Percentiles rank a stretch among this genome's conserved stretches.
These are phyloP conservation scores for Scheffersomyces lignicola DNA, from an alignment of 1,139 yeast species.

Conservation along the genomic window DNA sequence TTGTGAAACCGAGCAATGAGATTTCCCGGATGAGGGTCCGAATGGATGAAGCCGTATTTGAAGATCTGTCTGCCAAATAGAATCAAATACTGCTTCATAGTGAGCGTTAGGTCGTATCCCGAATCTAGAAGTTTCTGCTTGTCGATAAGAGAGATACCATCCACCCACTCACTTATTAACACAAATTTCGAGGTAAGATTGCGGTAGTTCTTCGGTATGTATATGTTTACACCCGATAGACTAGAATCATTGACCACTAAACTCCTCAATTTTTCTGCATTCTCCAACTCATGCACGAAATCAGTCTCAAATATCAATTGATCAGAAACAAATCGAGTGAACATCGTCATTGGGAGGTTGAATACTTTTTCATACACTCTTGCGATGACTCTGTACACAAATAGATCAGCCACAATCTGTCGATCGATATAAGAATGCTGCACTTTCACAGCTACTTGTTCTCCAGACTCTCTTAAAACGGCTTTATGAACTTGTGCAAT, in stretches of 20 bases:
- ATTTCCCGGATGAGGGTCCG: conserved; percentile 87
- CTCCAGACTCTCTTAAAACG: conserved; percentile 44
- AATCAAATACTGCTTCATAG: conserved; percentile 54
- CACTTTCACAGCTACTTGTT: conserved; percentile 64
- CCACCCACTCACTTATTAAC: conserved; percentile 73
- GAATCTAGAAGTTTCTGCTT: conserved; percentile 39
- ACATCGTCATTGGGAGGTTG: conserved; percentile 61
- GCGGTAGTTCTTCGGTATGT: conserved; percentile 53
- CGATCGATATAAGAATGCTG: conserved; percentile 62
- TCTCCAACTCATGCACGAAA: conserved; percentile 55
- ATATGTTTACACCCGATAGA: conserved; percentile 21
- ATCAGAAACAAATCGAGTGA: conserved; percentile 57
- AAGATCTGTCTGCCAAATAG: conserved; percentile 70
- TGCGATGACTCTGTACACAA: conserved; percentile 55
- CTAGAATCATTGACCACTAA: conserved; percentile 24
- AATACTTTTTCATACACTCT: conserved; percentile 57
- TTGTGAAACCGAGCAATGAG: conserved; percentile 49
- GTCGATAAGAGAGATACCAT: conserved; percentile 59
- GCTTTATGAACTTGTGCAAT: conserved; percentile 75
- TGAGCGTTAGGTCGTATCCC: conserved; percentile 40
- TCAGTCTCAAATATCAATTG: conserved; percentile 63
- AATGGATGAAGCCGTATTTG: conserved; percentile 73
- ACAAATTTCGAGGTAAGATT: conserved; percentile 51
- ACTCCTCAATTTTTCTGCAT: conserved; percentile 37
- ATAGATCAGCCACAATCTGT: conserved; percentile 59